Evolutionary conservation across 2,329 filamentous ascomycete genomes (phyloP).

Genomic region (Penicillium sp.): DNA sequence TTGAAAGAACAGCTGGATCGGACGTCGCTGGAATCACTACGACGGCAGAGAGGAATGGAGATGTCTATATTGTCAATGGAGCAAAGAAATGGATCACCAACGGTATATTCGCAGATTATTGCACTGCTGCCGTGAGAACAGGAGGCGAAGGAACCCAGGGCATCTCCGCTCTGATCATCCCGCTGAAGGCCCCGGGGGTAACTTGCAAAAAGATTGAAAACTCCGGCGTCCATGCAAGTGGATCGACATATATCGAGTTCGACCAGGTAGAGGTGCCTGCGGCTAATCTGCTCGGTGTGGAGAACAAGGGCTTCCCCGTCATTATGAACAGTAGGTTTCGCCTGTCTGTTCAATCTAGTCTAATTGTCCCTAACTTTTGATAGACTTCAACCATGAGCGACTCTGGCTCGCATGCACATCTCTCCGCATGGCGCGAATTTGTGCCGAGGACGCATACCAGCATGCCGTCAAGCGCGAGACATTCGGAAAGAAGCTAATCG

Average conservation of each 20-base stretch:
- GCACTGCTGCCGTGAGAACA: conserved; percentile 61
- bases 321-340: conserved; percentile 60
- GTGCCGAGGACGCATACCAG: conserved; percentile 53
- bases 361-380: no score
- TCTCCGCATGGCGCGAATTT: conserved; percentile 59
- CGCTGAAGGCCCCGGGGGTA: conserved; percentile 52
- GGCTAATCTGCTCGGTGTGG: conserved; percentile 70
- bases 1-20: conserved; percentile 45
- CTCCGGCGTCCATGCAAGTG: conserved; percentile 60
- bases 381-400: conserved; percentile 59
- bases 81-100: conserved; percentile 67
- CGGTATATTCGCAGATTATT: conserved; percentile 56
- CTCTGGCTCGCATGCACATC: conserved; percentile 58
- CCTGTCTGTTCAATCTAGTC: no score
- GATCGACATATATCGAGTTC: conserved; percentile 70
- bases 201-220: conserved; percentile 55
- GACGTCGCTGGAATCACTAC: conserved; percentile 62
- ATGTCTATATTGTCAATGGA: conserved; percentile 59
- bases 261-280: conserved; percentile 79
- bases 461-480: conserved; percentile 56
- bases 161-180: conserved; percentile 61
- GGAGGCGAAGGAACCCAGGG: conserved; percentile 55
- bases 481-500: conserved; percentile 57
- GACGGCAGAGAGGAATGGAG: conserved; percentile 51
- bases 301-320: conserved; percentile 77